A percentile compares a stretch with the other conserved stretches of the same genome.
phyloP scores from a whole-genome alignment of 441 rosid genomes.

The Gossypium gossypioides region DNA sequence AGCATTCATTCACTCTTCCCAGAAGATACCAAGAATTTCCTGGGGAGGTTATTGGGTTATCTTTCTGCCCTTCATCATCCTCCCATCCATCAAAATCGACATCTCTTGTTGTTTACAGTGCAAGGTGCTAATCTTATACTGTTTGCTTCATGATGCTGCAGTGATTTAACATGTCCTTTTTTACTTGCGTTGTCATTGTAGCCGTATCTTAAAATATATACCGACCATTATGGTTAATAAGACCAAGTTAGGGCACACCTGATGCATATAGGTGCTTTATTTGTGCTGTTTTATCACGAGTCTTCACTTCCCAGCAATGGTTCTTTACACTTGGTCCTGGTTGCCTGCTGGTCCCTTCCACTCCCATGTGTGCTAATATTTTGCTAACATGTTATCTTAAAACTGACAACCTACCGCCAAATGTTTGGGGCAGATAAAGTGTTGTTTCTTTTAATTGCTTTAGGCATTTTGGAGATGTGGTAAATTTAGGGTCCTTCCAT shows the following conservation, averaged over 20 bases:
- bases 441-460: neutral
- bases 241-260: neutral
- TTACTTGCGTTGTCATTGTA: neutral
- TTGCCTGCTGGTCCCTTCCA: neutral
- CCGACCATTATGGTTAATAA: neutral
- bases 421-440: neutral
- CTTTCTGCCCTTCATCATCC: conserved; percentile 71
- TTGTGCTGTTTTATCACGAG: too few relatives aligned
- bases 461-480: neutral
- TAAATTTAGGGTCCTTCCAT: neutral
- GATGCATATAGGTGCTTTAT: neutral
- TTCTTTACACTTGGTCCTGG: neutral
- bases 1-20: conserved; percentile 49
- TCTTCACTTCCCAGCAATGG: neutral
- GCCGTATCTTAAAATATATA: neutral
- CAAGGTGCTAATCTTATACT: conserved; percentile 46
- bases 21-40: conserved; percentile 78
- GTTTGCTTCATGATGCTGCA: neutral
- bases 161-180: neutral
- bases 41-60: conserved; percentile 83
- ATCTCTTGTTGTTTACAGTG: conserved; percentile 64
- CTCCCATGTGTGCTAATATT: neutral
- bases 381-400: neutral
- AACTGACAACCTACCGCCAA: neutral
- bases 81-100: conserved; percentile 55